These are phyloP conservation scores for Apiospora aurea DNA, from an alignment of 2,329 filamentous ascomycete species.

Conservation along the genomic window DNA sequence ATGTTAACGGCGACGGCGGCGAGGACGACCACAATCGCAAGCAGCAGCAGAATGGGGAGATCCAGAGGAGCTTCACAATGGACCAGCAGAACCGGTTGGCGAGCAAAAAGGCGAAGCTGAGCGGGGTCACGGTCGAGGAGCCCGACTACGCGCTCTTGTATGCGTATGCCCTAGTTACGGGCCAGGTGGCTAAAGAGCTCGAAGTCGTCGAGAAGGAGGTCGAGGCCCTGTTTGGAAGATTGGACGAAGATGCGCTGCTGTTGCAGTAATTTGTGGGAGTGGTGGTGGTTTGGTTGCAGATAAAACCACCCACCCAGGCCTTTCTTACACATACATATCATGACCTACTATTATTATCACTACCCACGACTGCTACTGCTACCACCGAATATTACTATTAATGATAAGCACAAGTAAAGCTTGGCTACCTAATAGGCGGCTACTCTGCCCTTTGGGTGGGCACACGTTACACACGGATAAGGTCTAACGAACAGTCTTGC, in stretches of 20 bases:
- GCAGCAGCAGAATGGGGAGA: constrained; percentile 20
- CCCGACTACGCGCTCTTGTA: constrained; percentile 91
- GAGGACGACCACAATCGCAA: constrained; percentile 9
- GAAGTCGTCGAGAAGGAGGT: constrained; percentile 66
- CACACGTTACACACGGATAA: neutral
- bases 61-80: constrained; percentile 9
- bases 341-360: neutral
- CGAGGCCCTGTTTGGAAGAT: constrained; percentile 67
- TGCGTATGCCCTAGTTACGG: constrained; percentile 79
- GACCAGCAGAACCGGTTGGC: constrained; percentile 18
- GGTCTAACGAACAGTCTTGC: neutral
- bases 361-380: neutral
- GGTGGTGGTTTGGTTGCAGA: neutral
- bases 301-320: neutral
- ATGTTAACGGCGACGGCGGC: constrained; percentile 22
- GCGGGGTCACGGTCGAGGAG: constrained; percentile 63
- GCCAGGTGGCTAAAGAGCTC: constrained; percentile 71
- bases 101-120: constrained; percentile 35
- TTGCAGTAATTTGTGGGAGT: constrained; percentile 51
- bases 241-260: constrained; percentile 66
- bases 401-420: neutral
- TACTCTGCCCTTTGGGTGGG: neutral
- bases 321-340: neutral
- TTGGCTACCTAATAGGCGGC: too few relatives aligned
- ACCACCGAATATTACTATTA: neutral